Conservation (phyloP, 2,329 filamentous ascomycete genomes). For the Exophiala viscosa region DNA sequence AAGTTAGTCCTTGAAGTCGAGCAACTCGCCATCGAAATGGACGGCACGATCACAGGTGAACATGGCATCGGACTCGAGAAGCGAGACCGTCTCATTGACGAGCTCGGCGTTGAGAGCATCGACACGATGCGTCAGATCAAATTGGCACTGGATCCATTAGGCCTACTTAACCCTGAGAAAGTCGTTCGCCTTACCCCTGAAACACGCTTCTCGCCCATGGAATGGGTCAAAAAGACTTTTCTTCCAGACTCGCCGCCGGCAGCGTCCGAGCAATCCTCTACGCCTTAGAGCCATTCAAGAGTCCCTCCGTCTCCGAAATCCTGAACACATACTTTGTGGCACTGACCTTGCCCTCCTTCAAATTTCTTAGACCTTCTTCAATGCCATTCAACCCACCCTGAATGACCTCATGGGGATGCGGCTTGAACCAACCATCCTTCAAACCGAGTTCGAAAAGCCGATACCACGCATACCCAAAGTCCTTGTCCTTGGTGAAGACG, state of each 20-base stretch:
- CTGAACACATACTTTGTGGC: conserved; percentile 62
- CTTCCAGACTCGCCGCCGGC: too few relatives aligned
- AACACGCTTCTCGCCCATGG: background rate
- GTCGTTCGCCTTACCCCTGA: conserved; percentile 44
- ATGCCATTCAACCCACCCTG: conserved; percentile 53
- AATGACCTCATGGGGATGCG: conserved; percentile 51
- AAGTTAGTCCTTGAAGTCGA: conserved; percentile 87
- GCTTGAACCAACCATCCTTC: conserved; percentile 47
- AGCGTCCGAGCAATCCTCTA: too few relatives aligned
- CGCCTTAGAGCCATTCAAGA: background rate
- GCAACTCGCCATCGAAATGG: conserved; percentile 84
- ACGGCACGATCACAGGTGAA: conserved; percentile 55
- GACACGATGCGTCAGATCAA: conserved; percentile 84
- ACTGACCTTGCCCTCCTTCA: conserved; percentile 59
- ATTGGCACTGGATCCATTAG: conserved; percentile 73
- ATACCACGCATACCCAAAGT: conserved; percentile 46
- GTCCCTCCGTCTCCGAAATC: conserved; percentile 45
- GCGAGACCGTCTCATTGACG: conserved; percentile 72
- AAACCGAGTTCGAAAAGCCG: conserved; percentile 44
- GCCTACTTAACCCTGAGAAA: conserved; percentile 90
- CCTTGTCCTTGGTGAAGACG: conserved; percentile 18
- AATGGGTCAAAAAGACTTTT: too few relatives aligned
- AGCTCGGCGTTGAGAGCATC: conserved; percentile 76
- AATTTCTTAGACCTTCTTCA: conserved; percentile 49
- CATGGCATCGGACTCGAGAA: conserved; percentile 84